Evolutionary conservation across 1,139 yeast species (phyloP).

Genomic region (Sugiyamaella pinicola): DNA sequence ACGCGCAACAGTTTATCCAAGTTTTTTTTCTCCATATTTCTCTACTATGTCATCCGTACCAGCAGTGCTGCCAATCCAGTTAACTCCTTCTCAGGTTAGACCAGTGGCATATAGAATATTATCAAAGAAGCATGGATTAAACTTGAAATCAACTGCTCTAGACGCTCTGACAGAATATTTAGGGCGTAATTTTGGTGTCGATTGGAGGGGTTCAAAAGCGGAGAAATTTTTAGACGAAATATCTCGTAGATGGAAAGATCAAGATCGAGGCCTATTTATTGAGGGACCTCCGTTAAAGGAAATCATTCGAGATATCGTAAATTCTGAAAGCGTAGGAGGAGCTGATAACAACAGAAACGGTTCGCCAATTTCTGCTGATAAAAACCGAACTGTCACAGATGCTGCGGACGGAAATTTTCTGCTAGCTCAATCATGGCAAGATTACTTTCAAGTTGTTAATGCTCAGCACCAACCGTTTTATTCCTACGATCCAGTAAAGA

Average conservation of each 20-base stretch:
- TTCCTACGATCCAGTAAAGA: conserved; percentile 63
- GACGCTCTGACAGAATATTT: conserved; percentile 68
- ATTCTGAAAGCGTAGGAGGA: conserved; percentile 15
- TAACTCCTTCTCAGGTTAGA: conserved; percentile 78
- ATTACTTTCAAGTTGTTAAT: conserved; percentile 67
- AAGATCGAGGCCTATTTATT: conserved; percentile 81
- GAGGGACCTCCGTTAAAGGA: conserved; percentile 71
- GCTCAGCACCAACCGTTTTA: conserved; percentile 69
- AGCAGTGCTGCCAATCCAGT: conserved; percentile 64
- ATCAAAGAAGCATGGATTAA: conserved; percentile 90
- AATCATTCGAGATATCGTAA: conserved; percentile 58
- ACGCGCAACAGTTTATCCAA: too few relatives aligned
- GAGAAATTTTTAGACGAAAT: conserved; percentile 74
- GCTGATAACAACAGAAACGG: neutral
- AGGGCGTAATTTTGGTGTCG: conserved; percentile 76
- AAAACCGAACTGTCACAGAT: neutral
- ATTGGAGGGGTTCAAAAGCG: conserved; percentile 76
- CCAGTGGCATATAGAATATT: conserved; percentile 89
- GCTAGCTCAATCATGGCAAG: conserved; percentile 54
- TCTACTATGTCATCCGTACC: conserved; percentile 5
- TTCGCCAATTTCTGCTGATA: conserved; percentile 8
- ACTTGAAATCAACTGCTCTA: conserved; percentile 84
- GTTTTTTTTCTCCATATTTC: too few relatives aligned
- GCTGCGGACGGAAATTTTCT: conserved; percentile 29
- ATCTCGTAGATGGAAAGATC: conserved; percentile 83